A percentile compares a stretch with the other conserved stretches of the same genome.
Evolutionary conservation across 176 grass and related monocot species (phyloP).

Genomic region (Oryza meyeriana): DNA sequence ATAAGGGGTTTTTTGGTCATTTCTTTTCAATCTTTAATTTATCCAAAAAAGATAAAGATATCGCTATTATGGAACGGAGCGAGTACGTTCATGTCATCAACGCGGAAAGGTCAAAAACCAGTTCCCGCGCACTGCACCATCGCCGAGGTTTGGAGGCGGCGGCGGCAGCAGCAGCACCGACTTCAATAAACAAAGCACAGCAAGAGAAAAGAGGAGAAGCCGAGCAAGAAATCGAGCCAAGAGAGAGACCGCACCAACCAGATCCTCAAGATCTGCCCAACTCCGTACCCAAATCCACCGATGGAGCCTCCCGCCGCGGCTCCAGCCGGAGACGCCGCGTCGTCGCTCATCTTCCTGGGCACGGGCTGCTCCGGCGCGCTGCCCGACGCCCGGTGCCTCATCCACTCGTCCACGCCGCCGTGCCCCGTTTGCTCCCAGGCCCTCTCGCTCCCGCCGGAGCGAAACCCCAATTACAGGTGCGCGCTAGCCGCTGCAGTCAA

Average conservation of each 20-base stretch:
- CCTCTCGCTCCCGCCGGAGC: constrained; percentile 61
- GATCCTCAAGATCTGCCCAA: not conserved
- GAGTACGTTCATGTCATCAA: too few relatives aligned
- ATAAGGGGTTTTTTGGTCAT: too few relatives aligned
- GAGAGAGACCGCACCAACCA: not conserved
- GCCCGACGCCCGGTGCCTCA: constrained; percentile 68
- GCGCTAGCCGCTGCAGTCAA: not conserved
- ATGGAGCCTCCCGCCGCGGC: constrained; percentile 19
- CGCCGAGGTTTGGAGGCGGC: not conserved
- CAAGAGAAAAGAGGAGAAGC: not conserved
- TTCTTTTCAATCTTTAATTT: too few relatives aligned
- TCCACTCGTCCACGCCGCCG: constrained; percentile 60
- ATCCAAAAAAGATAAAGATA: too few relatives aligned
- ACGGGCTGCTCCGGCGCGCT: constrained; percentile 76
- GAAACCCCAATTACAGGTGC: constrained; percentile 83
- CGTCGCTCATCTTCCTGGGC: constrained; percentile 91
- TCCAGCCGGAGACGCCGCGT: not conserved
- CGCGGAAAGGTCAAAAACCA: too few relatives aligned
- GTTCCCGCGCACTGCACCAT: not conserved
- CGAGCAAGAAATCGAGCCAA: not conserved
- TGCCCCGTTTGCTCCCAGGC: constrained; percentile 68
- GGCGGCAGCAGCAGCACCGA: not conserved
- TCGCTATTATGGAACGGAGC: too few relatives aligned
- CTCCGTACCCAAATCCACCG: not conserved
- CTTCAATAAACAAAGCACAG: not conserved